phyloP scores from a whole-genome alignment of 208 protist genomes.

The Leishmania aethiopica region DNA sequence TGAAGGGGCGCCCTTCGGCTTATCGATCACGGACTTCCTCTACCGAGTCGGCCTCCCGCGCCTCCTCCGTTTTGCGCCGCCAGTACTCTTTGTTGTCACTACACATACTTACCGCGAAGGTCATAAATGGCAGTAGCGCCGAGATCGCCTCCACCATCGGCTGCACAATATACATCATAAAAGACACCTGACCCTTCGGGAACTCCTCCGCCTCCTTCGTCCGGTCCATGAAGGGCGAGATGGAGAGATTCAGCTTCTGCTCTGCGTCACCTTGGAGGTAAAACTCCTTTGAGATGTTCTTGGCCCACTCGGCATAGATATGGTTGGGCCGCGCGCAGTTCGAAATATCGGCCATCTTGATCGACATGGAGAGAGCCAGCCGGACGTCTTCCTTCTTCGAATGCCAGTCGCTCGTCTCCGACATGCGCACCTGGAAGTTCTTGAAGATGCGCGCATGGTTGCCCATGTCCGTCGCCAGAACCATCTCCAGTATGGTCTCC shows the following conservation, averaged over 20 bases:
- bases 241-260: constrained; percentile 60
- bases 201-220: constrained; percentile 81
- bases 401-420: constrained; percentile 75
- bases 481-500: constrained; percentile 91
- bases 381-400: constrained; percentile 82
- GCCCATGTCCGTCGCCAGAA: constrained; percentile 95
- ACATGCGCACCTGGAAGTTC: constrained; percentile 78
- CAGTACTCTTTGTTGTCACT: constrained; percentile 88
- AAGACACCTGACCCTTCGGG: constrained; percentile 89
- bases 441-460: constrained; percentile 92
- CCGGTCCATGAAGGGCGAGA: constrained; percentile 95
- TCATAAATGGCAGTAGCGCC: constrained; percentile 80
- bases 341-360: constrained; percentile 96
- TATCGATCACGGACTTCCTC: not conserved
- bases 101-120: constrained; percentile 79
- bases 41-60: not conserved
- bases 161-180: constrained; percentile 93
- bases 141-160: constrained; percentile 89
- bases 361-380: constrained; percentile 89
- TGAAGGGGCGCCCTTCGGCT: not conserved
- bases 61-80: constrained; percentile 53
- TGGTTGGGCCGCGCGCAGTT: constrained; percentile 91
- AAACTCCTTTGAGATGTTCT: constrained; percentile 93
- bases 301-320: constrained; percentile 92
- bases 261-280: constrained; percentile 94